Base-by-base conservation (phyloP, 2,329 filamentous ascomycete genomes). In the Ceratocystis colombiana region DNA sequence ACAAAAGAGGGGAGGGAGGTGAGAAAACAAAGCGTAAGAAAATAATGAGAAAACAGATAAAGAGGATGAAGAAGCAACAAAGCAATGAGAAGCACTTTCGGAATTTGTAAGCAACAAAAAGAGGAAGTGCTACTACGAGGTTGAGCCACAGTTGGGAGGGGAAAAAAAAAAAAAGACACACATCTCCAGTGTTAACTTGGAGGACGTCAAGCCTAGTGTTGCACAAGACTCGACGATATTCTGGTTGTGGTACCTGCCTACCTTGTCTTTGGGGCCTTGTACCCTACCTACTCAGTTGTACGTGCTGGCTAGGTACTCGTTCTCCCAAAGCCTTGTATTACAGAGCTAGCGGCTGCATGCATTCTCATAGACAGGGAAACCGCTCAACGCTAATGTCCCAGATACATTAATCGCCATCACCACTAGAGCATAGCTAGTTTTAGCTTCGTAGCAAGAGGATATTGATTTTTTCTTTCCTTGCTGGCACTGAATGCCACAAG, bases 21-120 rank as follows among this genome's bases (percentile, higher is more conserved):
- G 53, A 59, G 55, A 59, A 59, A 59, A 33, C 25, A 30, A 25
- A 25, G 48, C 6, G 20, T 28, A 53, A 53, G 48, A 28, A 50
- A 20, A 50, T n/a, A 50, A 25, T 41, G 37, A 50, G n/a, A 53
- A 53, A 12, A 25, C 8, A 15, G 20, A 25, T 25, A 28, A 53
- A 53, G 20, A 25, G 48, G 22, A 53, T 25, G 17, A 48, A n/a
- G 5, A 3, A 25, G 20, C 8, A 53, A 4, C 48, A 25, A 53
- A 12, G 5, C 22, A 25, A 53, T 22, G 20, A 25, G 5, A 25
- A 53, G 20, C 15, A 8, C n/a, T 48, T 53, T 8, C 48, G 7
- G 3, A 5, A 25, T 53, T 15, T 25, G 48, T n/a, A 53, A 28
- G 20, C 46, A 48, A 25, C 48, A 28, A 53, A 12, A 50, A 2